These are phyloP conservation scores for Fibroporia radiculosa DNA, from an alignment of 768 basidiomycete genomes.

Conservation along the genomic window DNA sequence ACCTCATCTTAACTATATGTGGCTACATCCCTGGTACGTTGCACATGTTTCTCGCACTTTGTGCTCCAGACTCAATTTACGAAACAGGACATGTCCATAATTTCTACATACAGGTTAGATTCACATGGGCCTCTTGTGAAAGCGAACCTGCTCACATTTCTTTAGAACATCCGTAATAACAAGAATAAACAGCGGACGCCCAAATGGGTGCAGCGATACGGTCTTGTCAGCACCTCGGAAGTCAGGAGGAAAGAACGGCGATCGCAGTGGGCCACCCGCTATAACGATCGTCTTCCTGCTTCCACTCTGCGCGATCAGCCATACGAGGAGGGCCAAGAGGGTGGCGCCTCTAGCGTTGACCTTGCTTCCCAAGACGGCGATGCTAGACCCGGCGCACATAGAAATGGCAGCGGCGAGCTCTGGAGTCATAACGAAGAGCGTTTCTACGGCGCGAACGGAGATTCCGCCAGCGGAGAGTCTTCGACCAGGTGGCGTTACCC, in stretches of 20 bases:
- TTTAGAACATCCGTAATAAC: constrained; percentile 90
- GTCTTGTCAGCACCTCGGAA: constrained; percentile 76
- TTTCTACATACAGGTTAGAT: constrained; percentile 76
- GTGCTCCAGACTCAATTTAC: too few species aligned
- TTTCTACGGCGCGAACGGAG: constrained; percentile 51
- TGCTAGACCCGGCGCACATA: constrained; percentile 11
- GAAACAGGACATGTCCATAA: constrained; percentile 85
- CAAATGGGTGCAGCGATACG: constrained; percentile 89
- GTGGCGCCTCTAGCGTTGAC: constrained; percentile 20
- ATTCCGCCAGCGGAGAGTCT: constrained; percentile 31
- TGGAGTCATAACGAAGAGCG: constrained; percentile 75
- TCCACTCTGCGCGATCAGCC: constrained; percentile 66
- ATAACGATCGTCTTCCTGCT: constrained; percentile 69
- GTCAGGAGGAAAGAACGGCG: constrained; percentile 72
- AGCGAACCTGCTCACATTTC: neutral
- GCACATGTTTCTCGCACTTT: too few species aligned
- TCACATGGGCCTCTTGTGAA: neutral
- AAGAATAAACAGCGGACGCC: constrained; percentile 89
- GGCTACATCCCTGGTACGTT: constrained; percentile 80
- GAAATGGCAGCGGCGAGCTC: constrained; percentile 41
- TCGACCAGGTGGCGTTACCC: constrained; percentile 76
- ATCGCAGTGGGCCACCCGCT: constrained; percentile 83
- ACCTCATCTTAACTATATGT: constrained; percentile 78
- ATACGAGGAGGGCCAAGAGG: constrained; percentile 75
- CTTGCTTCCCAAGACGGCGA: constrained; percentile 21